Base-by-base conservation (phyloP, 2,329 filamentous ascomycete species). In the Alternaria brassicae region DNA sequence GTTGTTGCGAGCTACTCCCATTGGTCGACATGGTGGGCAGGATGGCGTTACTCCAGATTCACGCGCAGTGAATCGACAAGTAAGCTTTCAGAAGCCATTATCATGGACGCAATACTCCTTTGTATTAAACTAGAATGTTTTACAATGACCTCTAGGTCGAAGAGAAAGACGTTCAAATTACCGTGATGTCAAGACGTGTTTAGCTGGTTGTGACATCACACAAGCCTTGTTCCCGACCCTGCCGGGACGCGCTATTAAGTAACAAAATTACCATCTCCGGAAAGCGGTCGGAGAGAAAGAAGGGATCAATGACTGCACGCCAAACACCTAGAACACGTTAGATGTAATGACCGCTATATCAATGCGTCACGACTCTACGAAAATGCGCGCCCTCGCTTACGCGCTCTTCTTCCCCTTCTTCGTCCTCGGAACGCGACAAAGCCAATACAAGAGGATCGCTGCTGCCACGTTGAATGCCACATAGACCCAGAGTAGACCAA, bases 371-470 rank as follows among this genome's bases (percentile, higher is more conserved):
- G 17, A 39, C 36, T 39, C 3, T 13, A 15, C 27, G 42, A n/a
- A 17, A 23, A 8, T 32, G 19, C 44, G 44, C 23, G 19, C 21
- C 19, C 12, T 17, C 21, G 40, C 21, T 17, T 37, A 54, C 28
- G 12, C 10, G 15, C 13, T 54, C 37, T 58, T 67, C 58, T 77
- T 77, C 59, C 67, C 74, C 67, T 79, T 79, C 69, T 80, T 81
- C 15, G 72, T 70, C 71, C 80, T 81, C 3, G 84, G 84, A 51
- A 86, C 82, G 9, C 84, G 76, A 6, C 76, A 76, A 25, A 84
- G 62, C 83, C 83, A 86, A 65, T 86, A 86, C n/a, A 86, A 63
- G 21, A 78, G 72, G 2, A 84, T 63, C 0, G 84, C 83, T 0
- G 72, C 81, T 6, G 70, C 67, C 7, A 81, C 65, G 65, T 86